These are phyloP conservation scores for Dacryopinax spathularia DNA, from an alignment of 768 basidiomycete genomes.

Conservation along the genomic window DNA sequence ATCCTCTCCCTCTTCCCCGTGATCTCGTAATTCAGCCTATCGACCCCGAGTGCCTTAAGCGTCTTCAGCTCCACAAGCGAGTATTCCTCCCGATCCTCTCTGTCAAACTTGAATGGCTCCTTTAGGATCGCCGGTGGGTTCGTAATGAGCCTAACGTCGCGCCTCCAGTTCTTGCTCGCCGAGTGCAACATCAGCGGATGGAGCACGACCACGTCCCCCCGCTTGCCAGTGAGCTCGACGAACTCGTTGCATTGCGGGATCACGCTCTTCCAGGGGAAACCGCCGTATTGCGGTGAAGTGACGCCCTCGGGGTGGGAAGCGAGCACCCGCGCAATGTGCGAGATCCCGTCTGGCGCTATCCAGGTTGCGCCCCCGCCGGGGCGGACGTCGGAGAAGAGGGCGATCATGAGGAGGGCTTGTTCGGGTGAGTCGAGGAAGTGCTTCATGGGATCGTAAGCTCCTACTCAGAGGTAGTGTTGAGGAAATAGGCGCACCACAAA, in stretches of 20 bases:
- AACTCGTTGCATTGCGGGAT: constrained; percentile 11
- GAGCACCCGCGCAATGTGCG: constrained; percentile 14
- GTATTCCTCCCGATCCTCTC: constrained; percentile 31
- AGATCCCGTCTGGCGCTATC: constrained; percentile 44
- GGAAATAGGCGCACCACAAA: not conserved
- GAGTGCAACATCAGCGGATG: constrained; percentile 55
- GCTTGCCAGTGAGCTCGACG: constrained; percentile 33
- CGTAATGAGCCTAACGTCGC: constrained; percentile 47
- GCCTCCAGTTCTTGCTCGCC: constrained; percentile 41
- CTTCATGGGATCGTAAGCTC: not conserved
- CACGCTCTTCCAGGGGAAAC: not conserved
- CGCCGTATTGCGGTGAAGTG: not conserved
- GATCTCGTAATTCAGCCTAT: constrained; percentile 32
- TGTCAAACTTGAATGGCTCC: constrained; percentile 40
- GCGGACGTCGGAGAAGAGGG: constrained; percentile 43
- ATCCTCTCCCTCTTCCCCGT: constrained; percentile 36
- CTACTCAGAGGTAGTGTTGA: not conserved
- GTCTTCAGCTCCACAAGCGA: constrained; percentile 45
- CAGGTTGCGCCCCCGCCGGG: constrained; percentile 44
- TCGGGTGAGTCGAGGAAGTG: constrained; percentile 49
- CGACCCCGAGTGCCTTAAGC: constrained; percentile 36
- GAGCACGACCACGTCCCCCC: constrained; percentile 50
- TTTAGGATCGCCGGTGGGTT: constrained; percentile 47
- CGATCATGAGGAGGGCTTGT: constrained; percentile 48
- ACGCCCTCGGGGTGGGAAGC: constrained; percentile 14